Evolutionary conservation across 1,284 basidiomycete species (phyloP).

Genomic region (Melampsora larici-populina): DNA sequence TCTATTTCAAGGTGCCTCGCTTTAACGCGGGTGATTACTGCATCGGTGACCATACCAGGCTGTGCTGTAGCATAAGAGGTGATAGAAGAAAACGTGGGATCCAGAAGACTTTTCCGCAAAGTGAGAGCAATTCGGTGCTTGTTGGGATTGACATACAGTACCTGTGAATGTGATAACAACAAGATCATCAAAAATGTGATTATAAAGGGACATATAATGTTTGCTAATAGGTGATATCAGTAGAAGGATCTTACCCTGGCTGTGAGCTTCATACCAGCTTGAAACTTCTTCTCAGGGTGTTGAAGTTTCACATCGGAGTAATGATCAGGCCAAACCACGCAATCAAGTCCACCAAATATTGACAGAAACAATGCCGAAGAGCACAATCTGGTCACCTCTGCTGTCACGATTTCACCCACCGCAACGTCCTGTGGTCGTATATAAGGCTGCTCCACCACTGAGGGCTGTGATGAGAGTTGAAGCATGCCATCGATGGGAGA

Average conservation of each 20-base stretch:
- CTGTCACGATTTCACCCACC: constrained; percentile 75
- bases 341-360: constrained; percentile 79
- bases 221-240: not conserved
- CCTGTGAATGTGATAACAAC: constrained; percentile 56
- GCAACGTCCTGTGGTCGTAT: constrained; percentile 78
- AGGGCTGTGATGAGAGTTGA: constrained; percentile 77
- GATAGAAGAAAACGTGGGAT: constrained; percentile 71
- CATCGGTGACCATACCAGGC: constrained; percentile 73
- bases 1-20: constrained; percentile 78
- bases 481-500: constrained; percentile 83
- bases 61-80: constrained; percentile 66
- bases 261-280: constrained; percentile 75
- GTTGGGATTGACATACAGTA: constrained; percentile 78
- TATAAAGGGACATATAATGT: not conserved
- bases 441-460: constrained; percentile 80
- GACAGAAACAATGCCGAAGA: constrained; percentile 77
- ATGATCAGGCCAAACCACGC: constrained; percentile 89
- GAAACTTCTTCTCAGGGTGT: constrained; percentile 88
- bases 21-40: constrained; percentile 73
- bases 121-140: constrained; percentile 81
- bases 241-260: constrained; percentile 64
- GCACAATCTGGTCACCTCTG: constrained; percentile 75
- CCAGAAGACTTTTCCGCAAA: constrained; percentile 84
- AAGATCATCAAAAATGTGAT: not conserved
- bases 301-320: constrained; percentile 91